A percentile compares a stretch with the other conserved stretches of the same genome.
Evolutionary conservation across 2,329 filamentous ascomycete genomes (phyloP).

Genomic region (Metarhizium rileyi): DNA sequence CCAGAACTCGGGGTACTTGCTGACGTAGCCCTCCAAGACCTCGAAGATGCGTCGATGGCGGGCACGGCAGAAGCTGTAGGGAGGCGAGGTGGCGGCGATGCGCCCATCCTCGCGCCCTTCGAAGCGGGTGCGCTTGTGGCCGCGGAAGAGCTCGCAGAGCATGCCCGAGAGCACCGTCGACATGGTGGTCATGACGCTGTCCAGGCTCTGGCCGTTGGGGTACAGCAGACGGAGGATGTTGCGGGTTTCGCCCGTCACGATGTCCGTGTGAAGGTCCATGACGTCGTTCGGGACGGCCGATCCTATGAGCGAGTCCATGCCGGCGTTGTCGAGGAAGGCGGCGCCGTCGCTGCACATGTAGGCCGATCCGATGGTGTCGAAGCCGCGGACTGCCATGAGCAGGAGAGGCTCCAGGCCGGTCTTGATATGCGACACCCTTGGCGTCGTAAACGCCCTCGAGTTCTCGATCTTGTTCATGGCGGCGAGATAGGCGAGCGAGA

Average conservation of each 20-base stretch:
- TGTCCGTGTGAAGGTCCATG: constrained; percentile 10
- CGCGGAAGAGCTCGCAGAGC: constrained; percentile 8
- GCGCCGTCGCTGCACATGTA: constrained; percentile 10
- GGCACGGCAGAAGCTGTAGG: constrained; percentile 8
- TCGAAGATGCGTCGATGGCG: constrained; percentile 8
- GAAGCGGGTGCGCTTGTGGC: constrained; percentile 6
- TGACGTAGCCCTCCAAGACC: constrained; percentile 3
- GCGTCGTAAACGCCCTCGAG: background rate
- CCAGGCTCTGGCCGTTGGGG: constrained; percentile 2
- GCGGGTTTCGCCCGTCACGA: constrained; percentile 6
- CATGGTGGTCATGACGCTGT: constrained; percentile 1
- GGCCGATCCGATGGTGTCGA: constrained; percentile 7
- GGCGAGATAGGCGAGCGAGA: constrained; percentile 4
- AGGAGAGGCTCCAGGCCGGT: constrained; percentile 5
- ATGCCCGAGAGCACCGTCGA: constrained; percentile 5
- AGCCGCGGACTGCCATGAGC: constrained; percentile 2
- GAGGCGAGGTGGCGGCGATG: constrained; percentile 5
- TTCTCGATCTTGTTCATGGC: constrained; percentile 6
- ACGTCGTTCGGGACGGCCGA: constrained; percentile 7
- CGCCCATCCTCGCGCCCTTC: constrained; percentile 7
- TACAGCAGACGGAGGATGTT: constrained; percentile 7
- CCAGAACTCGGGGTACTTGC: constrained; percentile 4
- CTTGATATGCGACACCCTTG: constrained; percentile 2
- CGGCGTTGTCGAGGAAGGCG: constrained; percentile 5
- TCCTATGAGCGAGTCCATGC: constrained; percentile 8